Evolutionary conservation across 768 basidiomycete genomes (phyloP).

Genomic region (Kondoa malvinella): DNA sequence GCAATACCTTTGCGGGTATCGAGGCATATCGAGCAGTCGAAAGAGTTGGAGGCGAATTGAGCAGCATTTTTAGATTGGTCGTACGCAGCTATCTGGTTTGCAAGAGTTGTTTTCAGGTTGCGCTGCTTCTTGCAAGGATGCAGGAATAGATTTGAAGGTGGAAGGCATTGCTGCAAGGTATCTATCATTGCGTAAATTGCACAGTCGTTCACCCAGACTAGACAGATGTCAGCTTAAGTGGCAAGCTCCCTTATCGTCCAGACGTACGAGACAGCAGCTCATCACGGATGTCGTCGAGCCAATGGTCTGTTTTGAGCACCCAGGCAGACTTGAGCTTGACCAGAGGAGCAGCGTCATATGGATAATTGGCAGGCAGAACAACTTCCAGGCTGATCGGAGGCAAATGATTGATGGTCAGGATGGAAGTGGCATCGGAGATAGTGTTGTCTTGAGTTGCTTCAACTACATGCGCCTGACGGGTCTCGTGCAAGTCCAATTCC

Average conservation of each 20-base stretch:
- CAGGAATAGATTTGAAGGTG: not conserved
- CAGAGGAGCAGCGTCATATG: not conserved
- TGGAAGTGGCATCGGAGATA: not conserved
- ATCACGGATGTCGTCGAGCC: not conserved
- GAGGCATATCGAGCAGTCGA: constrained; percentile 14
- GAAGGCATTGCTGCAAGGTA: not conserved
- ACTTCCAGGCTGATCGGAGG: not conserved
- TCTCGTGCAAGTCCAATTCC: not conserved
- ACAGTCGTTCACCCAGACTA: not conserved
- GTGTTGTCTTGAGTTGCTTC: not conserved
- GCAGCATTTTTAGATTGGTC: not conserved
- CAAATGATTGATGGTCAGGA: not conserved
- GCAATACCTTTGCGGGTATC: not conserved
- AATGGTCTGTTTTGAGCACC: not conserved
- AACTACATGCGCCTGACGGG: not conserved
- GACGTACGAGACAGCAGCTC: not conserved
- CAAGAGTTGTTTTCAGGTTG: not conserved
- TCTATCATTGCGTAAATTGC: not conserved
- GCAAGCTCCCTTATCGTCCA: not conserved
- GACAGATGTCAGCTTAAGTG: not conserved
- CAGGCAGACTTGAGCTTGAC: not conserved
- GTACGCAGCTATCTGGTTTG: not conserved
- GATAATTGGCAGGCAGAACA: not conserved
- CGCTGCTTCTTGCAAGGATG: not conserved
- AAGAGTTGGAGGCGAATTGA: not conserved